These are phyloP conservation scores for Coniella vitis DNA, from an alignment of 2,329 filamentous ascomycete genomes.

Conservation along the genomic window DNA sequence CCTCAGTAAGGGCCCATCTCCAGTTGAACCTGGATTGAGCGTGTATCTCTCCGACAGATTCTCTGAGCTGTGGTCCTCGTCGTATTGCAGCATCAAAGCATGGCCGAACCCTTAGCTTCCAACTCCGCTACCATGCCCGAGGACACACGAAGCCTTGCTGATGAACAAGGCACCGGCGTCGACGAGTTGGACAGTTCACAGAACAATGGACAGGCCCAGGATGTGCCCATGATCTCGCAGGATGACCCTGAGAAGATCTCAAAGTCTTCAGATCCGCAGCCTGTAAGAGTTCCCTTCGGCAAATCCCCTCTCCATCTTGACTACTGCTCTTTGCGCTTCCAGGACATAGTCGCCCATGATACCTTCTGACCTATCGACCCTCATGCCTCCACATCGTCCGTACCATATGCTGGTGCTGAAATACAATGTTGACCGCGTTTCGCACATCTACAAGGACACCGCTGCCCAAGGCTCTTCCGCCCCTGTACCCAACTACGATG, in stretches of 20 bases:
- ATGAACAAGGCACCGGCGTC: background rate
- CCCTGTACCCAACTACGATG: background rate
- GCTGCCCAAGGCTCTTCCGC: background rate
- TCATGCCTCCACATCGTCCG: background rate
- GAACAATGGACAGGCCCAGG: conserved; percentile 4
- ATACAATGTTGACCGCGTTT: background rate
- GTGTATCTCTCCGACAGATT: background rate
- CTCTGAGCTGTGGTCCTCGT: too few species aligned
- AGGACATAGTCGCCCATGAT: background rate
- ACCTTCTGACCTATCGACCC: background rate
- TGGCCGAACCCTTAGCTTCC: conserved; percentile 7
- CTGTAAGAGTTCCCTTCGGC: conserved; percentile 2
- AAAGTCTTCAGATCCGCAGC: background rate
- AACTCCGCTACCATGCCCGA: conserved; percentile 3
- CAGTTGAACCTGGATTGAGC: background rate
- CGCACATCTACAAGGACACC: conserved; percentile 2
- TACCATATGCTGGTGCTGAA: conserved; percentile 3
- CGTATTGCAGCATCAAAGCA: too few species aligned
- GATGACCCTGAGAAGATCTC: conserved; percentile 6
- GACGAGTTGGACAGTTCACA: background rate
- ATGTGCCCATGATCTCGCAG: conserved; percentile 6
- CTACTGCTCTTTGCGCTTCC: background rate
- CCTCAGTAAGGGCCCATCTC: background rate
- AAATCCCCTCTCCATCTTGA: background rate
- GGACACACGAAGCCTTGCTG: background rate